Evolutionary conservation across 352 stramenopile genomes (phyloP), one percentile per base, ranked within the genome.

Genomic region (Phytophthora pistaciae): DNA sequence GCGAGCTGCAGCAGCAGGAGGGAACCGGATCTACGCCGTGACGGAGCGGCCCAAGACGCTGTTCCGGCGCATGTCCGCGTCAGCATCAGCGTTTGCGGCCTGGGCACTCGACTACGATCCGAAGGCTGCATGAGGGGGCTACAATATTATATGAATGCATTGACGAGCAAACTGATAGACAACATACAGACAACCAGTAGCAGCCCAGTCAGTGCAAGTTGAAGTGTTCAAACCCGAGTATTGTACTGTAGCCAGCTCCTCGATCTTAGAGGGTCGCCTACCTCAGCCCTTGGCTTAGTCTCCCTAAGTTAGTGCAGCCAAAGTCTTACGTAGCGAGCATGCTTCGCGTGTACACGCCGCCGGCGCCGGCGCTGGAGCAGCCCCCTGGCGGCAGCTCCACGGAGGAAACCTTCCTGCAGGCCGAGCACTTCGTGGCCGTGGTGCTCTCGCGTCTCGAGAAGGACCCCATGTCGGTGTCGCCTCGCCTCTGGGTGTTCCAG

Each of bases 371-470:
- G 14, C 11, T 42, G 27, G 38, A 55, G 16, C 63, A 75, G 44
- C 25, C 53, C 36, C 63, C 68, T 54, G 68, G 63, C 10, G 50
- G 63, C 52, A 72, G 64, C 60, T 57, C 69, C 3, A 77, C 64
- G 16, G 69, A 77, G 64, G 69, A 73, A 25, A 72, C 55, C 0
- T 88, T 91, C 58, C 31, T 79, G 25, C 72, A 74, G 21, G 85
- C 85, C 23, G 78, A 88, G 63, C 79, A 86, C 40, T 89, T 93
- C 23, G 84, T 88, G 20, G 27, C 78, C 1, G 83, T 79, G 9
- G 82, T 89, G 65, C 70, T 91, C 25, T 91, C 83, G 33, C 78
- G 84, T 21, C 68, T 93, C 53, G 74, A 72, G 38, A 74, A 77
- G 20, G 85, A 91, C 64, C 73, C 83, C 20, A 64, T 78, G 57